A percentile compares a stretch with the other conserved stretches of the same genome.
These are phyloP conservation scores for Volvox africanus DNA, from an alignment of 139 green algal genomes.

Conservation along the genomic window DNA sequence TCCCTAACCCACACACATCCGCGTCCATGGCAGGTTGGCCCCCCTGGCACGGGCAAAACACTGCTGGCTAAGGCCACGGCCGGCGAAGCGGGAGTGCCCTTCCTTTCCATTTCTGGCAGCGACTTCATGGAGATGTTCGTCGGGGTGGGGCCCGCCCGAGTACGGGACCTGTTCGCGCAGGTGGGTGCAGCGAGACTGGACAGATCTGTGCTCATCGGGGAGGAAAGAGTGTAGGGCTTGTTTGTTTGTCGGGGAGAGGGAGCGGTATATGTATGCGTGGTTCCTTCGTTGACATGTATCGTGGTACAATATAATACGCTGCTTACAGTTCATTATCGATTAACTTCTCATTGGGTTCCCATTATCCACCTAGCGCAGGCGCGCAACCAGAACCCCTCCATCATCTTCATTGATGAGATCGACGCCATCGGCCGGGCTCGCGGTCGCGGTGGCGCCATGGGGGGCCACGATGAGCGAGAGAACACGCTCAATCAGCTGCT, in stretches of 20 bases:
- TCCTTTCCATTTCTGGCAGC: constrained; percentile 70
- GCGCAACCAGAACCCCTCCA: constrained; percentile 87
- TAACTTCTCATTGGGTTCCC: no score
- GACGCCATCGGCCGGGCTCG: constrained; percentile 91
- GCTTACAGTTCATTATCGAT: no score
- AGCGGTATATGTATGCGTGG: no score
- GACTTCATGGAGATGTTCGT: constrained; percentile 93
- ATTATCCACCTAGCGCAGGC: constrained; percentile 72
- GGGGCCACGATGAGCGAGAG: constrained; percentile 98
- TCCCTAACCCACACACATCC: neutral
- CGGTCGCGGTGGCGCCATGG: constrained; percentile 81
- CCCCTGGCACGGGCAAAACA: constrained; percentile 97
- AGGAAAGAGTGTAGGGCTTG: no score
- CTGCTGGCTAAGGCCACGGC: constrained; percentile 93
- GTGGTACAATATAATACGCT: no score
- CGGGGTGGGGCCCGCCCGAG: constrained; percentile 91
- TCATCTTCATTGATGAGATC: constrained; percentile 99
- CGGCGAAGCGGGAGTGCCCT: constrained; percentile 45
- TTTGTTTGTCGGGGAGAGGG: no score
- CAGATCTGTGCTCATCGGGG: no score
- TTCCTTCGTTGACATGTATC: no score
- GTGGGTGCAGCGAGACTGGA: constrained; percentile 31
- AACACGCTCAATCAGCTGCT: constrained; percentile 99
- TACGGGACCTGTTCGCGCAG: constrained; percentile 96
- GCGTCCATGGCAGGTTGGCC: neutral